Evolutionary conservation across 805 yeast genomes (phyloP).

Genomic region (Candida michaelii): DNA sequence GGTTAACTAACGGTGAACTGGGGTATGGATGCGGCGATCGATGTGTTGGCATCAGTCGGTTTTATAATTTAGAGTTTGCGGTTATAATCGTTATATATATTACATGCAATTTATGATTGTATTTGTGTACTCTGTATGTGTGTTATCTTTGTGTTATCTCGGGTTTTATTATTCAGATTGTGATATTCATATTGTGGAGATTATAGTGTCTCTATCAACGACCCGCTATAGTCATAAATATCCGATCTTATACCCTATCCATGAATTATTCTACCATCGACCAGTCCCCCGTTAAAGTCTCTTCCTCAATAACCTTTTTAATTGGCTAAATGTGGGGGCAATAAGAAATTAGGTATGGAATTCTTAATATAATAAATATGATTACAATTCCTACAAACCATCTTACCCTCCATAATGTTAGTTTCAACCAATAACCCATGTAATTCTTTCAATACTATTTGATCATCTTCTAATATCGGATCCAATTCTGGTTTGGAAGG

Average conservation of each 20-base stretch:
- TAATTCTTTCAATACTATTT: conserved; percentile 64
- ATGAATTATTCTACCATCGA: too few species aligned
- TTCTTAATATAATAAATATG: conserved; percentile 89
- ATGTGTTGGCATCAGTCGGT: not conserved
- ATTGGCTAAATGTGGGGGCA: conserved; percentile 79
- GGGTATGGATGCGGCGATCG: not conserved
- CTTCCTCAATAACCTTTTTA: not conserved
- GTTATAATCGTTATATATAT: too few species aligned
- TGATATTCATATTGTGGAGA: too few species aligned
- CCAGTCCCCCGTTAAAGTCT: too few species aligned
- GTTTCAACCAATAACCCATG: conserved; percentile 82
- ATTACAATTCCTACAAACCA: conserved; percentile 83
- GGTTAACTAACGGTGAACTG: not conserved
- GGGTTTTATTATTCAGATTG: too few species aligned
- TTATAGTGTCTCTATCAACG: too few species aligned
- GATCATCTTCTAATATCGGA: conserved; percentile 51
- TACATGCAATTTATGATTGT: not conserved
- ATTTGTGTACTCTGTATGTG: not conserved
- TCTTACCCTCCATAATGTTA: conserved; percentile 80
- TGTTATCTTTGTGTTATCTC: too few species aligned
- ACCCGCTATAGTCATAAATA: too few species aligned
- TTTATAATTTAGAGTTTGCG: too few species aligned
- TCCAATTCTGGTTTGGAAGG: conserved; percentile 60
- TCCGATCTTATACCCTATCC: too few species aligned
- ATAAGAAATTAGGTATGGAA: conserved; percentile 87